These are phyloP conservation scores for Debaryomyces sp. DNA, from an alignment of 1,139 yeast genomes.

Conservation along the genomic window DNA sequence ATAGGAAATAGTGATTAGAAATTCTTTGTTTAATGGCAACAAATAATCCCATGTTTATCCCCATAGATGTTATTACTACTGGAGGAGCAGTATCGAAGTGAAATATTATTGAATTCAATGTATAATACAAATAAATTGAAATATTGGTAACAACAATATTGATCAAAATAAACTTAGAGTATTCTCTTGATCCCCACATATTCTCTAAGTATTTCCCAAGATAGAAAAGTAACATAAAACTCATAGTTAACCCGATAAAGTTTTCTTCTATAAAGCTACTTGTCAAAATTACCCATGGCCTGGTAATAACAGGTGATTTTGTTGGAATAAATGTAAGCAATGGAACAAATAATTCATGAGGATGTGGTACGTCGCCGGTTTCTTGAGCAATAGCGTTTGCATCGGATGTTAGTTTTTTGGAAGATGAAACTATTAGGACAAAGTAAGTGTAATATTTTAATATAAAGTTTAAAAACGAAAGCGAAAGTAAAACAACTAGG, in stretches of 20 bases:
- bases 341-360: conserved; percentile 45
- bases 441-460: conserved; percentile 37
- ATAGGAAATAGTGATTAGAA: conserved; percentile 44
- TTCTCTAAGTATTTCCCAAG: conserved; percentile 42
- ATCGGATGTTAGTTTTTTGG: conserved; percentile 27
- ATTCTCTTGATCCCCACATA: conserved; percentile 41
- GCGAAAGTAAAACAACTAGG: conserved; percentile 34
- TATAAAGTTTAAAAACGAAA: conserved; percentile 30
- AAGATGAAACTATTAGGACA: conserved; percentile 33
- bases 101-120: conserved; percentile 30
- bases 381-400: conserved; percentile 32
- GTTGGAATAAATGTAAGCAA: conserved; percentile 43
- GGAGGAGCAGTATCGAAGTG: conserved; percentile 40
- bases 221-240: conserved; percentile 32
- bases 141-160: conserved; percentile 35
- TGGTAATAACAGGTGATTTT: conserved; percentile 34
- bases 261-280: conserved; percentile 39
- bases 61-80: conserved; percentile 39
- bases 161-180: conserved; percentile 28
- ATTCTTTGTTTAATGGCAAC: conserved; percentile 50
- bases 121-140: conserved; percentile 36
- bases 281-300: conserved; percentile 45
- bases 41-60: conserved; percentile 42
- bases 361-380: conserved; percentile 43
- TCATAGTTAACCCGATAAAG: conserved; percentile 29